Conservation (phyloP, 805 yeast species). For the Barnettozyma sp. region DNA sequence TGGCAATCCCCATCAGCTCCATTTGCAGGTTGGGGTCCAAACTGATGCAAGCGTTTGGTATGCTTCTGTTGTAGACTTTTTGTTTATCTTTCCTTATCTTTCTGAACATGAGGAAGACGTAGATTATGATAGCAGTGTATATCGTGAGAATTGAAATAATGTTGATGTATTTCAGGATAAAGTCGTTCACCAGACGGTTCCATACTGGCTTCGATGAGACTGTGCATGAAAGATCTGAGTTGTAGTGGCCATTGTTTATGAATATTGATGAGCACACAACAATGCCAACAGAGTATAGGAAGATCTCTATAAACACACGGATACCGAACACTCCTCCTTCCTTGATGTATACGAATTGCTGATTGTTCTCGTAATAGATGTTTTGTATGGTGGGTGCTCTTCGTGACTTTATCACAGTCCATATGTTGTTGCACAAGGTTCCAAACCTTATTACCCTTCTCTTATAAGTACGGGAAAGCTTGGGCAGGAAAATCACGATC, state of each 20-base stretch:
- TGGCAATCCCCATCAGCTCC: conserved; percentile 17
- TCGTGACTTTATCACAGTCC: neutral
- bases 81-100: conserved; percentile 12
- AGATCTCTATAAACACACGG: conserved; percentile 3
- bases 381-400: neutral
- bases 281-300: neutral
- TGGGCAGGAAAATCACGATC: conserved; percentile 16
- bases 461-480: conserved; percentile 8
- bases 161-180: conserved; percentile 16
- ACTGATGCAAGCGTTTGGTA: neutral
- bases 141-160: conserved; percentile 12
- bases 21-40: conserved; percentile 11
- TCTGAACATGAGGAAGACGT: conserved; percentile 11
- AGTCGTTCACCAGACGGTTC: conserved; percentile 18
- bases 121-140: conserved; percentile 16
- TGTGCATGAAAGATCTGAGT: conserved; percentile 14
- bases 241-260: conserved; percentile 11
- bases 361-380: neutral
- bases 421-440: conserved; percentile 5
- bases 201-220: conserved; percentile 15
- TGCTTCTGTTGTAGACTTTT: conserved; percentile 6
- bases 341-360: conserved; percentile 7
- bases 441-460: conserved; percentile 9
- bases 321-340: conserved; percentile 22
- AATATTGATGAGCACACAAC: conserved; percentile 9